Percentiles rank a stretch among this genome's conserved stretches.
phyloP scores from a whole-genome alignment of 1,139 yeast genomes.

The Hyphopichia khmerensis region DNA sequence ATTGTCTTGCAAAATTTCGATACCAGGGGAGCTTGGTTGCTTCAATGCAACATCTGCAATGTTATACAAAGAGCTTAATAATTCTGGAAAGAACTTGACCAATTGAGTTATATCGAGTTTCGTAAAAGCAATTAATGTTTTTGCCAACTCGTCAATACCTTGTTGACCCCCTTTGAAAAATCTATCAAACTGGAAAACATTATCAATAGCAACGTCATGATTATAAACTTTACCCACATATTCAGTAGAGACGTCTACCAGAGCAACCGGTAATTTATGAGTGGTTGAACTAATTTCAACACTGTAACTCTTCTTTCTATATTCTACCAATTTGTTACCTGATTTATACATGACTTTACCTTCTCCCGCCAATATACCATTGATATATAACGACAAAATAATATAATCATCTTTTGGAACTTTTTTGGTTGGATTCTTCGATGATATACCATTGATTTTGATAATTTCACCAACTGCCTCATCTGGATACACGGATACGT shows the following conservation, averaged over 20 bases:
- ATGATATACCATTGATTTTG: conserved; percentile 55
- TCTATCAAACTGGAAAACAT: conserved; percentile 56
- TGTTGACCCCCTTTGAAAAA: conserved; percentile 41
- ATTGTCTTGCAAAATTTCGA: conserved; percentile 37
- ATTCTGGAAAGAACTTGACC: conserved; percentile 55
- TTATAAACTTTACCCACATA: conserved; percentile 73
- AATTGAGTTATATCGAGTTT: conserved; percentile 47
- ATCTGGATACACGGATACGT: conserved; percentile 72
- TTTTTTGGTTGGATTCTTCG: conserved; percentile 30
- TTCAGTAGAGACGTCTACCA: conserved; percentile 57
- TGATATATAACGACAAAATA: conserved; percentile 57
- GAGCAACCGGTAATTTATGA: conserved; percentile 43
- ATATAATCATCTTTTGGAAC: conserved; percentile 53
- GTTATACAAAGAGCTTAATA: conserved; percentile 43
- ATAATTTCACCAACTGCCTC: conserved; percentile 74
- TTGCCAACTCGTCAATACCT: conserved; percentile 46
- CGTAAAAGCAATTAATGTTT: conserved; percentile 38
- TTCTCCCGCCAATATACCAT: conserved; percentile 63
- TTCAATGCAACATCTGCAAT: conserved; percentile 33
- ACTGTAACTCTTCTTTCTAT: conserved; percentile 34
- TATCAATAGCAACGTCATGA: conserved; percentile 57
- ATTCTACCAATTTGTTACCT: conserved; percentile 42
- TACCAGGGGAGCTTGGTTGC: conserved; percentile 22
- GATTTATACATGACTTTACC: conserved; percentile 45
- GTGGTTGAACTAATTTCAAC: conserved; percentile 35